These are phyloP conservation scores for Bothriochloa decipiens DNA, from an alignment of 176 grass and related monocot species.

Conservation along the genomic window DNA sequence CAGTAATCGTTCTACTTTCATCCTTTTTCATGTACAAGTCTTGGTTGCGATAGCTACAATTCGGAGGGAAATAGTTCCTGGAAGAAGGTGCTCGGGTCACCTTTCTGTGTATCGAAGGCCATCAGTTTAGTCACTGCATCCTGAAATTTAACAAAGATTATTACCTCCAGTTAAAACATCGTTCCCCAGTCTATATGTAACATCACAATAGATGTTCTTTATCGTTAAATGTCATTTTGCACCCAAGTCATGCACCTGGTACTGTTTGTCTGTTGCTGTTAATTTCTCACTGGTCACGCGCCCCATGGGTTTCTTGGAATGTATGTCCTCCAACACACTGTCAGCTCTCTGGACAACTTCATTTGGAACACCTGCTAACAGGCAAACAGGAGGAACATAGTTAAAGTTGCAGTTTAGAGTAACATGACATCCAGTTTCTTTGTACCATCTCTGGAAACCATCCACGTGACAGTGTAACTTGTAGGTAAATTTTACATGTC, in stretches of 20 bases:
- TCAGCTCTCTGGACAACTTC: conserved; percentile 75
- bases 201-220: too few relatives aligned
- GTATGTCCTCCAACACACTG: conserved; percentile 66
- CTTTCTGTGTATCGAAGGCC: conserved; percentile 64
- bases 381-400: conserved; percentile 40
- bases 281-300: conserved; percentile 61
- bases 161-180: background rate
- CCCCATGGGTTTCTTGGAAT: conserved; percentile 57
- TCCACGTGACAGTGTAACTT: conserved; percentile 14
- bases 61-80: conserved; percentile 50
- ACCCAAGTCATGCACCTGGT: conserved; percentile 56
- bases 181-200: background rate
- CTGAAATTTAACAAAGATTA: conserved; percentile 48
- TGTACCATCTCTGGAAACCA: conserved; percentile 1
- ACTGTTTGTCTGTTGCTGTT: conserved; percentile 67
- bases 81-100: conserved; percentile 69
- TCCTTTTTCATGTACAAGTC: background rate
- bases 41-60: conserved; percentile 4
- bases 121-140: conserved; percentile 67
- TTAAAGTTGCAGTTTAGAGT: conserved; percentile 25
- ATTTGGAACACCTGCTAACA: conserved; percentile 59
- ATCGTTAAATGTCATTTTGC: conserved; percentile 1
- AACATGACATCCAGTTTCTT: background rate
- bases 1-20: background rate
- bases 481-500: background rate